Conservation (phyloP, 139 green algal genomes). For the Pleodorina starrii region DNA sequence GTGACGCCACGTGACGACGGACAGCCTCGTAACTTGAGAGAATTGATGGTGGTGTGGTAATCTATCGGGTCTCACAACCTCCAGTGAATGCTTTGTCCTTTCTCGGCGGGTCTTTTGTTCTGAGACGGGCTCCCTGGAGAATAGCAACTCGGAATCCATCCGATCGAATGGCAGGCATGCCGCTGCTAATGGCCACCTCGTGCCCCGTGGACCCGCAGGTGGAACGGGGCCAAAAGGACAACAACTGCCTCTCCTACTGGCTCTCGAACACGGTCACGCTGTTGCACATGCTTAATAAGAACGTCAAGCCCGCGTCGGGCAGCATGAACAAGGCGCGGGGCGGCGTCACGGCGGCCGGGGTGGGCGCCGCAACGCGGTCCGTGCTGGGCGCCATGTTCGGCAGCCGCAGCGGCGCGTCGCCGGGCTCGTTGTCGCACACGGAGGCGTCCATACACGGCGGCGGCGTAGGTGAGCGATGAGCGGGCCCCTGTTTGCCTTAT, state of each 20-base stretch:
- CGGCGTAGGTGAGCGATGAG: constrained; percentile 74
- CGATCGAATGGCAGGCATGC: too few species aligned
- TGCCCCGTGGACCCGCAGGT: constrained; percentile 81
- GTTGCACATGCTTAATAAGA: constrained; percentile 95
- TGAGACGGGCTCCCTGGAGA: too few species aligned
- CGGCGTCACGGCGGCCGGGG: constrained; percentile 7
- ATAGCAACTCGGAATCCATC: too few species aligned
- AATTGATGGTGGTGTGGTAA: too few species aligned
- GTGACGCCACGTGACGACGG: too few species aligned
- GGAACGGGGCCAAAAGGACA: constrained; percentile 91
- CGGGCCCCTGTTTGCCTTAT: too few species aligned
- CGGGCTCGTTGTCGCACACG: constrained; percentile 39
- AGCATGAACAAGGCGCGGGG: constrained; percentile 79
- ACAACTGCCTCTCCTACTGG: constrained; percentile 94
- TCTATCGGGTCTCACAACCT: too few species aligned
- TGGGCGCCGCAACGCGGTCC: constrained; percentile 45
- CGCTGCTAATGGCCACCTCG: too few species aligned
- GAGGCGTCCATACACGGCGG: constrained; percentile 92
- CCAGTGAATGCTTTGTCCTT: too few species aligned
- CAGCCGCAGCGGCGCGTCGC: constrained; percentile 41
- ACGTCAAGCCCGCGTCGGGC: constrained; percentile 89
- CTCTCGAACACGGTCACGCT: constrained; percentile 97
- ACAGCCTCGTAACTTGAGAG: too few species aligned
- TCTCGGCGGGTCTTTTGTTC: too few species aligned
- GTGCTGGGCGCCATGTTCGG: constrained; percentile 68